These are phyloP conservation scores for Hortiboletus campestris DNA, from an alignment of 768 basidiomycete genomes.

Conservation along the genomic window DNA sequence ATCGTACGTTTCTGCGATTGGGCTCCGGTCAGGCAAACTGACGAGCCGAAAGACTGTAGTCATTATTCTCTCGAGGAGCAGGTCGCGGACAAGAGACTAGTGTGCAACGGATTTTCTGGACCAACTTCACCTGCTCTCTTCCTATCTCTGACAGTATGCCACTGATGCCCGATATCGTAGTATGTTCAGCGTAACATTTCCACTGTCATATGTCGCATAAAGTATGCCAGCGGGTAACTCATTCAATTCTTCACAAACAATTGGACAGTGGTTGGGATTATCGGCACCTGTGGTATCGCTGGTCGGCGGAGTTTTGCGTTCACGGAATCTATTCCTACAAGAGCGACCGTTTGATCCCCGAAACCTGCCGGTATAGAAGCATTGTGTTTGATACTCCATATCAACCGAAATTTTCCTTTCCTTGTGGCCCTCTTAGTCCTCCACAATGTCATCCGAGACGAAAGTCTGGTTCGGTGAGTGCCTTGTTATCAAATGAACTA, in stretches of 20 bases:
- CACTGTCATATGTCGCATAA: no score
- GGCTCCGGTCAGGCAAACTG: no score
- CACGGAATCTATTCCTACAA: neutral
- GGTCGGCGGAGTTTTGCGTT: neutral
- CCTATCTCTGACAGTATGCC: no score
- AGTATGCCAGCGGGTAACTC: neutral
- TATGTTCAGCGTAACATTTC: no score
- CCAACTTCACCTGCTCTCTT: no score
- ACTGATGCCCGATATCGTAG: no score
- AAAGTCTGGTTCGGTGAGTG: constrained; percentile 27
- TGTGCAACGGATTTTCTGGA: no score
- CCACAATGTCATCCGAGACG: neutral
- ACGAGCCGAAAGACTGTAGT: no score
- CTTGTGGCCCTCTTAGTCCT: neutral
- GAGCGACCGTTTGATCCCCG: neutral
- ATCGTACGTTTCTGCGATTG: neutral
- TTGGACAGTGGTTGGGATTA: neutral
- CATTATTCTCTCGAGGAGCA: no score
- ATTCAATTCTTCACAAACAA: no score
- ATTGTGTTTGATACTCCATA: neutral
- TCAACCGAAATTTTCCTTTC: neutral
- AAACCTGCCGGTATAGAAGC: neutral
- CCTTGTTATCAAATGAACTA: neutral
- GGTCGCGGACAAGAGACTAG: no score
- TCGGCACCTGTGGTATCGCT: neutral